Conservation (phyloP, 352 stramenopile species). For the Albugo laibachii region DNA sequence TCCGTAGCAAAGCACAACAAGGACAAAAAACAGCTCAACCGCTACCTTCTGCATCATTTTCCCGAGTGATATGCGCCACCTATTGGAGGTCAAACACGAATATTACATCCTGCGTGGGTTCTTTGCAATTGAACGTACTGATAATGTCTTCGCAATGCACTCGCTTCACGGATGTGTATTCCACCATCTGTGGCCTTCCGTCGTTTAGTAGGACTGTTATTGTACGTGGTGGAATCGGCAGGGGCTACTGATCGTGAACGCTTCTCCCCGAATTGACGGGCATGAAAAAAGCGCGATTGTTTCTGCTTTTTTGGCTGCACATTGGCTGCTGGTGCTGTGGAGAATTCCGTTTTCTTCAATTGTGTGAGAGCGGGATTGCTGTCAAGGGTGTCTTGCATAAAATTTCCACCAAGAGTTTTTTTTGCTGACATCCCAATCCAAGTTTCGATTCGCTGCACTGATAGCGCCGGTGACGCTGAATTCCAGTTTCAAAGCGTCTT, state of each 20-base stretch:
- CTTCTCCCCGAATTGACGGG: conserved; percentile 35
- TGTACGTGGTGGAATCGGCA: conserved; percentile 13
- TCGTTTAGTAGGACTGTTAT: conserved; percentile 4
- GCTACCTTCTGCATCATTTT: conserved; percentile 70
- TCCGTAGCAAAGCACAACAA: conserved; percentile 71
- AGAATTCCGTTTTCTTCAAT: too few relatives aligned
- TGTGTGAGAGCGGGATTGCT: too few relatives aligned
- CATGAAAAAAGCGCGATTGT: conserved; percentile 32
- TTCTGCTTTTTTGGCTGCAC: conserved; percentile 29
- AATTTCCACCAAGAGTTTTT: too few relatives aligned
- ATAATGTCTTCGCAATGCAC: too few relatives aligned
- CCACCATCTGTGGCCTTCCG: conserved; percentile 14
- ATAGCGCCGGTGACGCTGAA: too few relatives aligned
- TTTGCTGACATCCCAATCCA: too few relatives aligned
- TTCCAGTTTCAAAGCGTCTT: too few relatives aligned
- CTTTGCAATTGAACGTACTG: conserved; percentile 16
- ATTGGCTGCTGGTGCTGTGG: too few relatives aligned
- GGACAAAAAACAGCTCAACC: conserved; percentile 77
- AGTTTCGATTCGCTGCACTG: too few relatives aligned
- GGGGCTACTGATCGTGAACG: conserved; percentile 37
- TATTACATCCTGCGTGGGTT: conserved; percentile 15
- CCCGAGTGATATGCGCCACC: conserved; percentile 27
- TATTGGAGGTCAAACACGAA: conserved; percentile 12
- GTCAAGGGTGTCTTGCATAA: too few relatives aligned
- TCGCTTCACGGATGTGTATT: too few relatives aligned